Evolutionary conservation across 805 yeast species (phyloP).

Genomic region (Barnettozyma californica): DNA sequence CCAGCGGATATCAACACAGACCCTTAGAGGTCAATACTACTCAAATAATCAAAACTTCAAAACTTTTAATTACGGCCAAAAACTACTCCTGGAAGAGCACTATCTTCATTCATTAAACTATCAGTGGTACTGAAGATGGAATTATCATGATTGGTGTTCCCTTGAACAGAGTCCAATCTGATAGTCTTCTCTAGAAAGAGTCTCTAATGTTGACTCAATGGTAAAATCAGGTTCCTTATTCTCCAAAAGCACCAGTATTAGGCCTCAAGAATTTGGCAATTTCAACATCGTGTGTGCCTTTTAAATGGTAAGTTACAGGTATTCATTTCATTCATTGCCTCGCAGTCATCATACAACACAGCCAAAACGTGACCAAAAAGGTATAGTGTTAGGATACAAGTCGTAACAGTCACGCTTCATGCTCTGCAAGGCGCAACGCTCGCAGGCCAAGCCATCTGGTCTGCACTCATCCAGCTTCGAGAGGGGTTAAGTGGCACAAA

Average conservation of each 20-base stretch:
- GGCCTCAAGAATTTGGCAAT: constrained; percentile 26
- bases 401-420: constrained; percentile 41
- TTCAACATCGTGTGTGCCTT: constrained; percentile 34
- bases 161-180: not conserved
- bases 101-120: constrained; percentile 4
- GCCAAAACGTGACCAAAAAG: constrained; percentile 42
- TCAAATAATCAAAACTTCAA: too few relatives aligned
- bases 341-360: constrained; percentile 42
- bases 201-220: constrained; percentile 18
- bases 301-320: constrained; percentile 47
- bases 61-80: not conserved
- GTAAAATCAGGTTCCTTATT: constrained; percentile 24
- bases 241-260: constrained; percentile 22
- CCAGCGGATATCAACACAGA: not conserved
- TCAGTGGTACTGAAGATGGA: not conserved
- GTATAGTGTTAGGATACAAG: constrained; percentile 42
- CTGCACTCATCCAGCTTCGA: constrained; percentile 43
- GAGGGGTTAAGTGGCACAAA: constrained; percentile 43
- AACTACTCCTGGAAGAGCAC: not conserved
- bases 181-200: constrained; percentile 7
- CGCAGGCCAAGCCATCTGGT: constrained; percentile 50
- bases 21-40: not conserved
- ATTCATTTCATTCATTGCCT: constrained; percentile 41
- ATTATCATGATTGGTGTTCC: not conserved
- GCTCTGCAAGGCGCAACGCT: constrained; percentile 50